Conservation (phyloP, 1,284 basidiomycete species). For the Cerrena zonata region DNA sequence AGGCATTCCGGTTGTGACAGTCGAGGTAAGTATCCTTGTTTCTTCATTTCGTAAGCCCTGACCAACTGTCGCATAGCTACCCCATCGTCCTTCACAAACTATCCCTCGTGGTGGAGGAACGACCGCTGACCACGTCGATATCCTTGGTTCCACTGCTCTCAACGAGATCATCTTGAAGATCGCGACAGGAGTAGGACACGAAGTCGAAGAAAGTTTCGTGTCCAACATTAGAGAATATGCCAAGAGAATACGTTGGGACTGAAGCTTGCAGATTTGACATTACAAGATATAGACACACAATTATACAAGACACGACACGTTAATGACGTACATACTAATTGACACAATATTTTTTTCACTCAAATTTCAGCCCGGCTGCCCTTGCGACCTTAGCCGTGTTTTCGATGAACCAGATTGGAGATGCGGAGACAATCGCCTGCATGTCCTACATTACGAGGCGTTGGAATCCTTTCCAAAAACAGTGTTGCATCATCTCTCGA, state of each 20-base stretch:
- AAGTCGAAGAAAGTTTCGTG: conserved; percentile 70
- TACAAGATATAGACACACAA: too few species aligned
- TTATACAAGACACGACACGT: too few species aligned
- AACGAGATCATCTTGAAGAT: conserved; percentile 91
- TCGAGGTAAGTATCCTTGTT: conserved; percentile 55
- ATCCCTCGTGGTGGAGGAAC: conserved; percentile 87
- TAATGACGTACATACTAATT: too few species aligned
- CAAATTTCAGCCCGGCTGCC: too few species aligned
- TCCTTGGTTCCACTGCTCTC: conserved; percentile 80
- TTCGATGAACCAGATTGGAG: too few species aligned
- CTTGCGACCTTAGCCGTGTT: too few species aligned
- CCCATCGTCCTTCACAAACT: conserved; percentile 72
- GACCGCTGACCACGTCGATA: conserved; percentile 89
- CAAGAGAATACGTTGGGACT: conserved; percentile 73
- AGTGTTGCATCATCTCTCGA: too few species aligned
- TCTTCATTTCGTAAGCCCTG: background rate
- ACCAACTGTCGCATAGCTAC: conserved; percentile 49
- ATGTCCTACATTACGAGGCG: too few species aligned
- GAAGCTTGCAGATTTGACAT: too few species aligned
- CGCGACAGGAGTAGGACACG: conserved; percentile 69
- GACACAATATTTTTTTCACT: too few species aligned
- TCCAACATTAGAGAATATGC: conserved; percentile 80
- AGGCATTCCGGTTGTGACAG: conserved; percentile 79
- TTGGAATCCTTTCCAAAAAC: too few species aligned
- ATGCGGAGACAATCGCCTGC: too few species aligned